Conservation (phyloP, 257 asterid species). For the Anisodus acutangulus region DNA sequence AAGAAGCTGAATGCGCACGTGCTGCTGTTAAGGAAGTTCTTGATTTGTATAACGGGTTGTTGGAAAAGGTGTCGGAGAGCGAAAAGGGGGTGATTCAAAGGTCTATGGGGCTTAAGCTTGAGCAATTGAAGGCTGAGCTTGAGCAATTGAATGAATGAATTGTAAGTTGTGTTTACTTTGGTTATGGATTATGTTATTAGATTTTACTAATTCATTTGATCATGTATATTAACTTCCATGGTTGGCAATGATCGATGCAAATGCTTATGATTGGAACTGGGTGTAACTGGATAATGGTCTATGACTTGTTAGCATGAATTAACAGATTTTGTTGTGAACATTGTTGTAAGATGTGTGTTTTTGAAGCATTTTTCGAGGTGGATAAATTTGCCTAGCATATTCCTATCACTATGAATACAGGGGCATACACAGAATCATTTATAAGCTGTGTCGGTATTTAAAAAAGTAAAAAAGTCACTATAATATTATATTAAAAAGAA, state of each 20-base stretch:
- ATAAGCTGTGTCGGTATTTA: too few species aligned
- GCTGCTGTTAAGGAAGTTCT: constrained; percentile 74
- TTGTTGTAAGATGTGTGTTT: background rate
- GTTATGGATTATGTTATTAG: background rate
- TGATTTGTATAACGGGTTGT: constrained; percentile 63
- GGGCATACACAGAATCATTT: too few species aligned
- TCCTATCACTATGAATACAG: background rate
- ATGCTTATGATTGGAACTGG: background rate
- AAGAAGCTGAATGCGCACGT: constrained; percentile 98
- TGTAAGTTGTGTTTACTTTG: constrained; percentile 42
- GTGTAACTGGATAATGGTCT: background rate
- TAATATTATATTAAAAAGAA: too few species aligned
- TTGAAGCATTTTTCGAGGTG: background rate
- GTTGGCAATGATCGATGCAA: background rate
- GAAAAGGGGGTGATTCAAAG: constrained; percentile 73
- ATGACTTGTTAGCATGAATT: constrained; percentile 10
- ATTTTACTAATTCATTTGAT: background rate
- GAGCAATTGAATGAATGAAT: constrained; percentile 69
- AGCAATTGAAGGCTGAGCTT: constrained; percentile 93
- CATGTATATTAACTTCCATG: background rate
- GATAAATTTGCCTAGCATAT: background rate
- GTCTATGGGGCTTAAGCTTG: constrained; percentile 97
- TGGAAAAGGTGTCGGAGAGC: constrained; percentile 60
- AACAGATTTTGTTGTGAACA: background rate
- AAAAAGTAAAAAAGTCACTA: too few species aligned